Evolutionary conservation across 805 yeast genomes (phyloP), one percentile per base, ranked within the genome.

Genomic region (Spathaspora gorwiae): DNA sequence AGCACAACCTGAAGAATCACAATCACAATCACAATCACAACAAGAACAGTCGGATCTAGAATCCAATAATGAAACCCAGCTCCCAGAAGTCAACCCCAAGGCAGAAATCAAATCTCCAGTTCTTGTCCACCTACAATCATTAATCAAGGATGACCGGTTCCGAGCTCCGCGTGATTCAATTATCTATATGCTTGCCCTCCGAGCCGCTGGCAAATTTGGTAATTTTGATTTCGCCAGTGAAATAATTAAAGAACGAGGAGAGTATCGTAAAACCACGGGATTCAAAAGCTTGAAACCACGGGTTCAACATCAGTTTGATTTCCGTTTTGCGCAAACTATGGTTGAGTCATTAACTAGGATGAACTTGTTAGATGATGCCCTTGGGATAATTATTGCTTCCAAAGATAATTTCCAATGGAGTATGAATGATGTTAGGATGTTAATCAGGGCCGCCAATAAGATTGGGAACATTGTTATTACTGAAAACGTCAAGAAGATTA

Each of bases 201-300:
- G 76, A 46, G 92, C 92, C 1, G 87, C 92, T 1, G 74, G 75
- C 10, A 68, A 70, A 39, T 77, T 77, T 55, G 70, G 73, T 35
- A 76, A 83, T 54, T 61, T 73, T 35, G 70, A 68, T 0, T 78
- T 84, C 57, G 90, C 90, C 4, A 80, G 80, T 45, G 61, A 65
- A 26, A 69, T 87, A 1, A 90, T 96, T 95, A 62, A 65, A 2
- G 95, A 87, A 55, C 77, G 97, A 55, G 97, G 97, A 2, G 49
- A 60, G 19, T 89, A 75, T 64, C 71, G 97, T 42, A 79, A 78
- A 47, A 72, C 86, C 0, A 24, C 39, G 0, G 50, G 52, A 2
- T 90, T 85, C 68, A 76, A 70, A 42, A 33, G 46, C 0, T 56
- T 80, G 13, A 41, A 68, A 0, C 54, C 65, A 8, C 43, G 46